Conservation (phyloP, 2,329 filamentous ascomycete genomes). For the Epicoccum sorghinum region DNA sequence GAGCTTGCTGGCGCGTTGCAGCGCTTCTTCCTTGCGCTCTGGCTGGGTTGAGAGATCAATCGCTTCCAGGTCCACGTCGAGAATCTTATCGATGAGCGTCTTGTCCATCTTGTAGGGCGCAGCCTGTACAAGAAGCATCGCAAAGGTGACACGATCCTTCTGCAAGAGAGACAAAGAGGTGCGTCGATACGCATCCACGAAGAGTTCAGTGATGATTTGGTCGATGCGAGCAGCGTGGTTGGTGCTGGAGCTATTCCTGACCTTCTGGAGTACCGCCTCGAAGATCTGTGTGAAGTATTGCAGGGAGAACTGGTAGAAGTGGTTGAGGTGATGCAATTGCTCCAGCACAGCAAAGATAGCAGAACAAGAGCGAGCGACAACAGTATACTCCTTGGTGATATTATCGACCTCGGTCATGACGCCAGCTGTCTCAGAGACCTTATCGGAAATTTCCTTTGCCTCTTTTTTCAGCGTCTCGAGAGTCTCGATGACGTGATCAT, state of each 20-base stretch:
- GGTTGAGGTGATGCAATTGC: slow-evolving; percentile 96
- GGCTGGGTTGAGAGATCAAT: slow-evolving; percentile 76
- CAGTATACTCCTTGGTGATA: slow-evolving; percentile 91
- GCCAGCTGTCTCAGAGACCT: slow-evolving; percentile 95
- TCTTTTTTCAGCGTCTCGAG: slow-evolving; percentile 98
- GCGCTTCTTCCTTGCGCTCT: slow-evolving; percentile 69
- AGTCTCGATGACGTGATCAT: slow-evolving; percentile 97
- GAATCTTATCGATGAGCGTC: slow-evolving; percentile 80
- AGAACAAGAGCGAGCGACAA: slow-evolving; percentile 93
- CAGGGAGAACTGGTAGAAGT: slow-evolving; percentile 99
- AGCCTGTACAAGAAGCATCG: slow-evolving; percentile 92
- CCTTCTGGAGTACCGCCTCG: slow-evolving; percentile 83
- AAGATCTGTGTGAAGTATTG: slow-evolving; percentile 99
- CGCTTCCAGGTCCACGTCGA: slow-evolving; percentile 78
- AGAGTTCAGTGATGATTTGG: slow-evolving; percentile 88
- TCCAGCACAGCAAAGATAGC: slow-evolving; percentile 96
- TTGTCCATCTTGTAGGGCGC: slow-evolving; percentile 97
- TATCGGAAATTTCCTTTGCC: slow-evolving; percentile 91
- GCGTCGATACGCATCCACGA: slow-evolving; percentile 87
- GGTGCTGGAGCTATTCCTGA: slow-evolving; percentile 73
- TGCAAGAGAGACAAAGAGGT: slow-evolving; percentile 93
- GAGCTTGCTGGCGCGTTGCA: slow-evolving; percentile 72
- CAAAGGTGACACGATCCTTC: slow-evolving; percentile 91
- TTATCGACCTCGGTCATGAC: slow-evolving; percentile 98
- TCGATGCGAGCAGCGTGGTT: slow-evolving; percentile 83